Evolutionary conservation across 768 basidiomycete genomes (phyloP), one percentile per base, ranked within the genome.

Genomic region (Tricholoma matsutake): DNA sequence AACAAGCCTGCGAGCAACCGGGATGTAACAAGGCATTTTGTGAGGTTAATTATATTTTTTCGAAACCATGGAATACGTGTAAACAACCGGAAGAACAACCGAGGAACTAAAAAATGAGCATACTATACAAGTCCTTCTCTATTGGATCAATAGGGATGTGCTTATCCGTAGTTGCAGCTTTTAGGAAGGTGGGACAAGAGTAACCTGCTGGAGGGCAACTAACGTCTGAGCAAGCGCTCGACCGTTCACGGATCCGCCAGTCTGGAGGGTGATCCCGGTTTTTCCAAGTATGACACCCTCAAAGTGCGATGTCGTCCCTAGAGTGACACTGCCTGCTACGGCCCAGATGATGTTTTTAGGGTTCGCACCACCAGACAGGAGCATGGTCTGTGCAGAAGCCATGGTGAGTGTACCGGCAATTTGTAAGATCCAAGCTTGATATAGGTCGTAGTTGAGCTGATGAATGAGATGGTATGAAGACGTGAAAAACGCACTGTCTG

Each of bases 161-260:
- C 22, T 20, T 9, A 25, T 10, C 22, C 45, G 45, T 22, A 47
- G 25, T 29, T 51, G 47, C 47, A 51, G 47, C 47, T 51, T 51
- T 51, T 51, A 45, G 43, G 43, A 51, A 51, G 55, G 55, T 20
- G 35, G 35, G 29, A 56, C 55, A 39, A 56, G 6, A 28, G 55
- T 56, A n/a, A 18, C 35, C 35, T 37, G 6, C 34, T 56, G 55
- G 22, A 56, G 55, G 41, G 55, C 55, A 43, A 56, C 55, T 35
- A 43, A 25, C 22, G 35, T 39, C 35, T 56, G 55, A 56, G 55
- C 3, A 35, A 51, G 47, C 22, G 13, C 47, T 51, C 49, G 58
- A 45, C 58, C 49, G 29, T 59, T 59, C 49, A 59, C 31, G 39
- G 45, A 34, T 49, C 29, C 58, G n/a, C 58, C 58, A 37, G 58